Conservation (phyloP, 1,284 basidiomycete species). For the Ustilago lituana region DNA sequence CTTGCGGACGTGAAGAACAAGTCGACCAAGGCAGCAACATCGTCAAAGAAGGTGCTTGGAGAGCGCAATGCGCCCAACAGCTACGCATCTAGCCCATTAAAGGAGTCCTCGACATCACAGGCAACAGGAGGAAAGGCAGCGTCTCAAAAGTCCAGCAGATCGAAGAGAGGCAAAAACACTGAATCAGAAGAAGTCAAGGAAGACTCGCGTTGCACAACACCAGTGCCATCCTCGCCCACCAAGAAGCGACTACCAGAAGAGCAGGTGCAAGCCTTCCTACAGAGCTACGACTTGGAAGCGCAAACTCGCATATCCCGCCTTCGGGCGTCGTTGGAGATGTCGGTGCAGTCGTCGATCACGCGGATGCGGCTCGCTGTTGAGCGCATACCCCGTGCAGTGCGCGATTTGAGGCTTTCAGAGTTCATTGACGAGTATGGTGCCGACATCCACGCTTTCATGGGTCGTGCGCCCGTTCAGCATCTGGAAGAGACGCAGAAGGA, state of each 20-base stretch:
- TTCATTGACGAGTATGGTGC: conserved; percentile 49
- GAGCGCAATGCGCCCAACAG: conserved; percentile 29
- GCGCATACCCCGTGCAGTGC: conserved; percentile 46
- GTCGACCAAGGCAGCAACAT: conserved; percentile 3
- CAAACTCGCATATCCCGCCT: conserved; percentile 23
- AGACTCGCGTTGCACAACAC: conserved; percentile 12
- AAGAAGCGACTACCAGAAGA: conserved; percentile 44
- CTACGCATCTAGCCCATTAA: conserved; percentile 5
- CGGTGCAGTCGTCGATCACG: conserved; percentile 26
- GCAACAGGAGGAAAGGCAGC: not conserved
- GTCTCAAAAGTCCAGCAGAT: conserved; percentile 16
- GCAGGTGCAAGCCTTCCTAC: conserved; percentile 43
- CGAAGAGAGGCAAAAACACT: conserved; percentile 14
- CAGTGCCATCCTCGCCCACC: conserved; percentile 21
- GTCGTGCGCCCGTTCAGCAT: conserved; percentile 27
- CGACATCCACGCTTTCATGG: conserved; percentile 49
- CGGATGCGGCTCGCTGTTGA: conserved; percentile 36
- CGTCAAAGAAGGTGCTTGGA: conserved; percentile 28
- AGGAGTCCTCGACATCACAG: conserved; percentile 4
- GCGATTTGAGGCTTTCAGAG: conserved; percentile 32
- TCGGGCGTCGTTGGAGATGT: conserved; percentile 19
- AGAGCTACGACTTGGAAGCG: conserved; percentile 51
- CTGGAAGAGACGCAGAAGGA: conserved; percentile 40
- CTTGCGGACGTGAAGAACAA: conserved; percentile 9
- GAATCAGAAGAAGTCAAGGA: not conserved